phyloP scores from a whole-genome alignment of 2,329 filamentous ascomycete genomes.

The Ophiostoma montium region DNA sequence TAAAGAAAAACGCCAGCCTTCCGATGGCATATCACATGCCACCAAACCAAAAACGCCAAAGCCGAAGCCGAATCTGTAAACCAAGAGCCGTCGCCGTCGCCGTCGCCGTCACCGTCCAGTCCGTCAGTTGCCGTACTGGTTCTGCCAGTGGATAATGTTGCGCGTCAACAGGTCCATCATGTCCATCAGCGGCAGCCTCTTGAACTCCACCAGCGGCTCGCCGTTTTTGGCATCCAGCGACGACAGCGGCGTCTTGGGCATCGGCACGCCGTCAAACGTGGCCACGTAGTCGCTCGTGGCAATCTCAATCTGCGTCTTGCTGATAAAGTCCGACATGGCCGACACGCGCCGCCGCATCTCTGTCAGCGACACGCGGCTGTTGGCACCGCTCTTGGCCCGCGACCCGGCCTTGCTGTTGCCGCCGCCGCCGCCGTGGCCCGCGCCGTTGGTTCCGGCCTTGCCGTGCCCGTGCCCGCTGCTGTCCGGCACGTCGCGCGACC shows the following conservation, averaged over 20 bases:
- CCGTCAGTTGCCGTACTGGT: constrained; percentile 43
- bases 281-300: constrained; percentile 39
- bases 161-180: constrained; percentile 83
- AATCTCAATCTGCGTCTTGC: constrained; percentile 75
- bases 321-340: constrained; percentile 79
- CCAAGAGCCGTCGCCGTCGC: too few species aligned
- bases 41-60: too few species aligned
- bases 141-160: constrained; percentile 75
- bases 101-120: too few species aligned
- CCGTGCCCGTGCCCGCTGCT: constrained; percentile 18
- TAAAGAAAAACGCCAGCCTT: not conserved
- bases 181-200: constrained; percentile 61
- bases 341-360: constrained; percentile 78
- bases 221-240: not conserved
- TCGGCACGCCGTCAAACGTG: not conserved
- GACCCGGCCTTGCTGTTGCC: constrained; percentile 33
- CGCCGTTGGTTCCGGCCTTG: constrained; percentile 19
- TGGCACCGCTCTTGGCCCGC: constrained; percentile 40
- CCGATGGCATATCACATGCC: too few species aligned
- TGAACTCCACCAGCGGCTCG: constrained; percentile 43
- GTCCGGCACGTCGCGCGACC: constrained; percentile 37
- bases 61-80: too few species aligned
- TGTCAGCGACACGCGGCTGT: constrained; percentile 64
- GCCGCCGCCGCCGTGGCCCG: constrained; percentile 8
- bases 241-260: constrained; percentile 1